Evolutionary conservation across 2,329 filamentous ascomycete species (phyloP).

Genomic region (Zasmidium citrigriseum): DNA sequence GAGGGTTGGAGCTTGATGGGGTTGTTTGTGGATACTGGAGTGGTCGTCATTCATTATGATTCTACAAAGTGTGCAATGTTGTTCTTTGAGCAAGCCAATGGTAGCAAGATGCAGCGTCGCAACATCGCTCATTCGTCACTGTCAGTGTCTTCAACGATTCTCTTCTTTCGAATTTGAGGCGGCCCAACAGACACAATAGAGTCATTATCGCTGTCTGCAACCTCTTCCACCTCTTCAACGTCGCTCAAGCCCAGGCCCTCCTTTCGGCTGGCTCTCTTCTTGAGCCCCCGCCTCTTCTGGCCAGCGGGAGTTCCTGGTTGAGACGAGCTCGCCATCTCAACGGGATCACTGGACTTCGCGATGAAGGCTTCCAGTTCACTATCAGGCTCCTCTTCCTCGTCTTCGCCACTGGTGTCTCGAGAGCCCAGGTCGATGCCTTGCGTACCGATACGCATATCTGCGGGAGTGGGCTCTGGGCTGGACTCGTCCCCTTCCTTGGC

Average conservation of each 20-base stretch:
- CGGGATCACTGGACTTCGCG: conserved; percentile 44
- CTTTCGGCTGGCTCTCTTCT: conserved; percentile 9
- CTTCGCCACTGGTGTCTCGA: conserved; percentile 45
- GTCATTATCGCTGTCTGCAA: conserved; percentile 9
- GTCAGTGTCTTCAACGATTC: conserved; percentile 25
- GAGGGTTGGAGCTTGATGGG: background rate
- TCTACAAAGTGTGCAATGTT: background rate
- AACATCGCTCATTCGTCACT: conserved; percentile 16
- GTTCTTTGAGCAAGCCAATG: background rate
- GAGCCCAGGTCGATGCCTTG: conserved; percentile 45
- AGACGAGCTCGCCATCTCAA: conserved; percentile 34
- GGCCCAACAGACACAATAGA: conserved; percentile 6
- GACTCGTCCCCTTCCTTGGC: conserved; percentile 37
- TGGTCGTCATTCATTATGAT: too few species aligned
- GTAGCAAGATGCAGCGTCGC: background rate
- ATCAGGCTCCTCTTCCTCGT: conserved; percentile 46
- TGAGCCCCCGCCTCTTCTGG: conserved; percentile 17
- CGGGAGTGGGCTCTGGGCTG: conserved; percentile 37
- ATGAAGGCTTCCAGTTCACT: conserved; percentile 51
- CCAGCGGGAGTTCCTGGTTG: conserved; percentile 20
- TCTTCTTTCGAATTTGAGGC: conserved; percentile 12
- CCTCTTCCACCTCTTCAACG: conserved; percentile 17
- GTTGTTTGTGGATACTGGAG: too few species aligned
- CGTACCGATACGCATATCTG: conserved; percentile 36
- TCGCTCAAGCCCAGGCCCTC: conserved; percentile 8